Conservation (phyloP, 176 grass and related monocot species). For the Paspalum notatum region DNA sequence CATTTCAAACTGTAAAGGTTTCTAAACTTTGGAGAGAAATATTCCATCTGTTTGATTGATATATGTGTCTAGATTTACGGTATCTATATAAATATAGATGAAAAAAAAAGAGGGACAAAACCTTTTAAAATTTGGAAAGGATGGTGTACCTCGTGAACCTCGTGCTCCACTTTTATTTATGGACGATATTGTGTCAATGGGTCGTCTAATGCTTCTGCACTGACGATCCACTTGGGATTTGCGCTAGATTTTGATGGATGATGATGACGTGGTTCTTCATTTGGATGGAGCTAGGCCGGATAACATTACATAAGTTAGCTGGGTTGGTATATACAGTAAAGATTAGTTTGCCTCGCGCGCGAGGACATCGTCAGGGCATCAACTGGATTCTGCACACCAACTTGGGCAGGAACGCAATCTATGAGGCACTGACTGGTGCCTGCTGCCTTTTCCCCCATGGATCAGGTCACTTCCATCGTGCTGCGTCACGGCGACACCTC, state of each 20-base stretch:
- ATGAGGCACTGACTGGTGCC: no score
- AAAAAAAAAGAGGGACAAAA: no score
- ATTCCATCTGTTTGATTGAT: no score
- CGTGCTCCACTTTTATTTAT: neutral
- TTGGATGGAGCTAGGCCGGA: neutral
- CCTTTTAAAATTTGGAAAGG: no score
- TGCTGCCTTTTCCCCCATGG: no score
- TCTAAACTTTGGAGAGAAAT: no score
- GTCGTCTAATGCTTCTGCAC: neutral
- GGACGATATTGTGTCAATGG: neutral
- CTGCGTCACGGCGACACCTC: neutral
- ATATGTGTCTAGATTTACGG: no score
- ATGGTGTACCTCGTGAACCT: neutral
- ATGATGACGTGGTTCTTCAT: neutral
- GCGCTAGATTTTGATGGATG: neutral
- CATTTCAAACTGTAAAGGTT: no score
- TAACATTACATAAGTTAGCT: neutral
- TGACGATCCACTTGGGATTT: neutral
- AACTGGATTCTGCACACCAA: neutral
- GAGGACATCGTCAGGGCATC: neutral
- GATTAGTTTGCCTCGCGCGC: neutral
- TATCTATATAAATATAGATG: no score
- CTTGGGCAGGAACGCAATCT: neutral
- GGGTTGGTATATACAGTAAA: neutral
- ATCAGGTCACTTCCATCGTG: neutral